Evolutionary conservation across 345 rosid species (phyloP).

Genomic region (Ricinus communis): DNA sequence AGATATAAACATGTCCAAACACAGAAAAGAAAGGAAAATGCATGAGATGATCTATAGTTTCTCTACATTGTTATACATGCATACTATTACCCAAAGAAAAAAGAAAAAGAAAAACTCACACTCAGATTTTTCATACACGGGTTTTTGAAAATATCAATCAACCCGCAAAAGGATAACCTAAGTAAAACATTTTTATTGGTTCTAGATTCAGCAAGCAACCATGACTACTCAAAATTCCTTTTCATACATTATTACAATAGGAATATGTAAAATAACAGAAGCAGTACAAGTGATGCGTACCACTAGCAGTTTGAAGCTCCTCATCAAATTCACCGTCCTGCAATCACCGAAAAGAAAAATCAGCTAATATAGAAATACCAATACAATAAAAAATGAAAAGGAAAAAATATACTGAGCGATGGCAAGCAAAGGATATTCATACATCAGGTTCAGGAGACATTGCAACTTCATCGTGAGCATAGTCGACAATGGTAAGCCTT

Average conservation of each 20-base stretch:
- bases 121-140: neutral
- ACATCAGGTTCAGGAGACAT: slow-evolving; percentile 77
- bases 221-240: neutral
- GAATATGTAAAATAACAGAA: too few relatives aligned
- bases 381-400: neutral
- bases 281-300: too few relatives aligned
- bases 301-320: slow-evolving; percentile 29
- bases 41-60: neutral
- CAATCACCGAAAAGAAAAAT: slow-evolving; percentile 19
- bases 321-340: slow-evolving; percentile 54
- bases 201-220: neutral
- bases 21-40: neutral
- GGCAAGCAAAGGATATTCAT: too few relatives aligned
- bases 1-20: neutral
- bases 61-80: neutral
- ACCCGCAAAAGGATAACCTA: neutral
- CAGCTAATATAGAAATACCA: neutral
- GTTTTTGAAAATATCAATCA: neutral
- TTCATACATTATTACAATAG: too few relatives aligned
- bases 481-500: slow-evolving; percentile 59
- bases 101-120: neutral
- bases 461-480: slow-evolving; percentile 63
- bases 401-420: neutral
- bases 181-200: neutral
- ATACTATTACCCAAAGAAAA: too few relatives aligned